phyloP scores from a whole-genome alignment of 805 yeast species.

The Candida ulmi region DNA sequence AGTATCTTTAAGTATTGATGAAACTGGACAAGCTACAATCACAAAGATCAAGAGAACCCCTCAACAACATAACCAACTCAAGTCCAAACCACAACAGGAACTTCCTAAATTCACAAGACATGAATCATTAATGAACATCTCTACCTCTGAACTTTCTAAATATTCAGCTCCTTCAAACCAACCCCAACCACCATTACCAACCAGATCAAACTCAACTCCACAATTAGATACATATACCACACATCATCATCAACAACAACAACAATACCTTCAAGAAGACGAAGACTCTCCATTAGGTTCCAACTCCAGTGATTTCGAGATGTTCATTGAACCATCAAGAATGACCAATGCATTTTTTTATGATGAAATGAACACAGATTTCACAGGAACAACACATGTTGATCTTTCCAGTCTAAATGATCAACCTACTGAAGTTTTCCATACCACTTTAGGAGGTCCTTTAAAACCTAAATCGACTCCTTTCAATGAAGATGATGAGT shows the following conservation, averaged over 20 bases:
- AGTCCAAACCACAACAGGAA: no score
- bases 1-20: constrained; percentile 19
- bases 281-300: no score
- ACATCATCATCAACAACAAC: constrained; percentile 3
- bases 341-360: constrained; percentile 16
- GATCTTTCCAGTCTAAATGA: background rate
- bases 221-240: background rate
- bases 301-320: constrained; percentile 5
- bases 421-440: background rate
- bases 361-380: constrained; percentile 7
- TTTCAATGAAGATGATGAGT: constrained; percentile 11
- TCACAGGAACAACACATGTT: background rate
- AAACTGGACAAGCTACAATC: constrained; percentile 21
- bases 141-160: background rate
- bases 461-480: no score
- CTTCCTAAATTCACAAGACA: constrained; percentile 17
- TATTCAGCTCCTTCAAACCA: background rate
- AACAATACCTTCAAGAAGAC: constrained; percentile 3
- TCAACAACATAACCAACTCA: background rate
- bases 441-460: background rate
- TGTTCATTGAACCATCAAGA: constrained; percentile 20
- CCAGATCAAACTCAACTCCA: background rate
- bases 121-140: constrained; percentile 12
- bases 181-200: constrained; percentile 1
- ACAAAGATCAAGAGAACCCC: constrained; percentile 8